Percentiles rank a stretch among this genome's conserved stretches.
Conservation (phyloP, 768 basidiomycete genomes). For the Tricholoma terreum region DNA sequence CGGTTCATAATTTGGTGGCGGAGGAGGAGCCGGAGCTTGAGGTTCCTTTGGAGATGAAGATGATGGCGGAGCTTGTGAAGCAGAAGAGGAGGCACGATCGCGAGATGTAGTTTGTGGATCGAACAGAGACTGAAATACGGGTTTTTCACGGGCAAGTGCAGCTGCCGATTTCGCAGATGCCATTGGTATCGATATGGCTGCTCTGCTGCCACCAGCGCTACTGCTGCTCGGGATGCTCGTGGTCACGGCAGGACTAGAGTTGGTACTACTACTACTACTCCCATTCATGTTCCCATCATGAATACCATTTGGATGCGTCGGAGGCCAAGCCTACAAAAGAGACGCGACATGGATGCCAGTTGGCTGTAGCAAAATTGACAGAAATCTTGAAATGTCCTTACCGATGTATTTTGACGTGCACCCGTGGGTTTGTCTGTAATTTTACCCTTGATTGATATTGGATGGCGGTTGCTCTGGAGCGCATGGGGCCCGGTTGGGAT, state of each 20-base stretch:
- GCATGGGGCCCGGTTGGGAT: conserved; percentile 23
- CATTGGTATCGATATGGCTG: conserved; percentile 28
- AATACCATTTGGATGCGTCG: conserved; percentile 25
- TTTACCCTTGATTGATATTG: conserved; percentile 39
- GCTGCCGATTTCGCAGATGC: conserved; percentile 7
- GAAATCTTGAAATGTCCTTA: conserved; percentile 9
- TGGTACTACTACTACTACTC: conserved; percentile 4
- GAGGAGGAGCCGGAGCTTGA: conserved; percentile 20
- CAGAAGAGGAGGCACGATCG: conserved; percentile 24
- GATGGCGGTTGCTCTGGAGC: conserved; percentile 29
- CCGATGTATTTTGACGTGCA: conserved; percentile 16
- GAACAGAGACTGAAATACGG: conserved; percentile 23
- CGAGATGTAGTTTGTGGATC: conserved; percentile 14
- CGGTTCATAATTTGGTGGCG: conserved; percentile 24
- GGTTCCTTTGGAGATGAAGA: conserved; percentile 17
- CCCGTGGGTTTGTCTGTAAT: conserved; percentile 22
- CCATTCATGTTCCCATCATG: conserved; percentile 13
- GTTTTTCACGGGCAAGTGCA: conserved; percentile 20
- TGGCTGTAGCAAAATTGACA: not conserved
- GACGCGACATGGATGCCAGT: conserved; percentile 3
- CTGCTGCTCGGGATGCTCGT: conserved; percentile 11
- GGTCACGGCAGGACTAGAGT: conserved; percentile 4
- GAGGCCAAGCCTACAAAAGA: conserved; percentile 23
- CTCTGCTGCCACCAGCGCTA: conserved; percentile 13
- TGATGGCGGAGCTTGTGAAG: conserved; percentile 22